phyloP scores from a whole-genome alignment of 345 rosid genomes.

The Euphorbia tirucalli region DNA sequence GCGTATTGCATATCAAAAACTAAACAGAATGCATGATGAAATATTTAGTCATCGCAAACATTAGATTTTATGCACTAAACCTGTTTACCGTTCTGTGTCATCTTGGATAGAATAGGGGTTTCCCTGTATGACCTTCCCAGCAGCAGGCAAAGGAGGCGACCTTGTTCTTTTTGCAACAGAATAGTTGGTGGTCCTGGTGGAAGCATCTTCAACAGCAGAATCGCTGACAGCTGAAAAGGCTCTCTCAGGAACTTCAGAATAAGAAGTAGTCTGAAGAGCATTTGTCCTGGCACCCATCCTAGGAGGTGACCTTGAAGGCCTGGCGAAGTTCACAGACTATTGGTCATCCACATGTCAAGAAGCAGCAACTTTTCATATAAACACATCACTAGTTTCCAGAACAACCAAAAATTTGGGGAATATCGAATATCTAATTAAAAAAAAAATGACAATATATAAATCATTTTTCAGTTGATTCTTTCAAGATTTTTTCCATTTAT shows the following conservation, averaged over 20 bases:
- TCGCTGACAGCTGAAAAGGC: constrained; percentile 17
- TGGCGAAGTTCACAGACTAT: constrained; percentile 30
- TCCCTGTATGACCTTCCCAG: constrained; percentile 44
- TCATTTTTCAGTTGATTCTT: background rate
- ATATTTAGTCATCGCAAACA: background rate
- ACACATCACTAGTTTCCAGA: background rate
- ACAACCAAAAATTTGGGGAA: background rate
- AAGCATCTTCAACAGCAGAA: constrained; percentile 25
- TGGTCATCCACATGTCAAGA: constrained; percentile 12
- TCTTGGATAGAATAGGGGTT: constrained; percentile 40
- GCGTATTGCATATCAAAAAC: constrained; percentile 21
- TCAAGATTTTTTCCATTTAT: background rate
- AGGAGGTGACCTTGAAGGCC: constrained; percentile 48
- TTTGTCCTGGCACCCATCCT: constrained; percentile 40
- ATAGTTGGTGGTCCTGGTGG: constrained; percentile 26
- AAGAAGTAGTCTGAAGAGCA: constrained; percentile 20
- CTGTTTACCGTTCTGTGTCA: constrained; percentile 60
- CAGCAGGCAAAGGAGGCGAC: constrained; percentile 51
- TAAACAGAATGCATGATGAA: background rate
- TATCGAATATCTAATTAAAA: too few species aligned
- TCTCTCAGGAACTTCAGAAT: constrained; percentile 32
- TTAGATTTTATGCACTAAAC: constrained; percentile 4
- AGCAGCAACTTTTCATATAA: background rate
- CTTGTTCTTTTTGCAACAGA: constrained; percentile 62
- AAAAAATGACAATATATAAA: too few species aligned